These are phyloP conservation scores for Wickerhamiella azyma DNA, from an alignment of 805 yeast species.

Conservation along the genomic window DNA sequence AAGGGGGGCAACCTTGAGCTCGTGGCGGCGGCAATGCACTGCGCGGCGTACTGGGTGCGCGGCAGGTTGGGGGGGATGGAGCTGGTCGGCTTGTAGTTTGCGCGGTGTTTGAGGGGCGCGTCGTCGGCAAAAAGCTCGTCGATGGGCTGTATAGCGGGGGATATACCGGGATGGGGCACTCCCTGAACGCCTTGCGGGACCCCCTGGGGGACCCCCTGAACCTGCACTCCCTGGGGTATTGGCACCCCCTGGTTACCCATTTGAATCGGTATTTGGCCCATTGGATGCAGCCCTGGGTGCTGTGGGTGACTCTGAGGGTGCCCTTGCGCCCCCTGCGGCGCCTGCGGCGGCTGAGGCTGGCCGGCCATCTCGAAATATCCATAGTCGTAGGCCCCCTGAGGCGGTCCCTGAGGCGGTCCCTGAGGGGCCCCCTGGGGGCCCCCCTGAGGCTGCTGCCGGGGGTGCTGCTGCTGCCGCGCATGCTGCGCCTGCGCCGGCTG, in stretches of 20 bases:
- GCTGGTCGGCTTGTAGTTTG: constrained; percentile 27
- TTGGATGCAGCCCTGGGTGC: too few relatives aligned
- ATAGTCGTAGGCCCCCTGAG: neutral
- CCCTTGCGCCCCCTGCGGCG: neutral
- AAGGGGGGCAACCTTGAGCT: constrained; percentile 30
- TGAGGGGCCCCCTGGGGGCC: neutral
- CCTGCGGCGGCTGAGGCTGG: neutral
- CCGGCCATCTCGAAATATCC: too few relatives aligned
- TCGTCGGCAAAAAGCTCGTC: neutral
- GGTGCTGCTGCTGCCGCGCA: constrained; percentile 1
- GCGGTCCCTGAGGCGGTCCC: neutral
- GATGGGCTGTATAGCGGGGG: neutral
- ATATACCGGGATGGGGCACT: too few relatives aligned
- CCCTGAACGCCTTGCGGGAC: neutral
- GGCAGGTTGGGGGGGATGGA: constrained; percentile 29
- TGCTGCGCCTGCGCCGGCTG: constrained; percentile 1
- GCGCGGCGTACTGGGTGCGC: constrained; percentile 26
- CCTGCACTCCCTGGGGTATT: neutral
- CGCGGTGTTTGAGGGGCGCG: constrained; percentile 8
- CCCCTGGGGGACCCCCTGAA: neutral
- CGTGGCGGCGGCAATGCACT: constrained; percentile 30
- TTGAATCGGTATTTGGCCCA: too few relatives aligned
- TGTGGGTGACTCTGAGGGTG: too few relatives aligned
- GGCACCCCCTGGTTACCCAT: too few relatives aligned
- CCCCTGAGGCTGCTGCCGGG: neutral